Evolutionary conservation across 768 basidiomycete species (phyloP).

Genomic region (Boletus fagicola): DNA sequence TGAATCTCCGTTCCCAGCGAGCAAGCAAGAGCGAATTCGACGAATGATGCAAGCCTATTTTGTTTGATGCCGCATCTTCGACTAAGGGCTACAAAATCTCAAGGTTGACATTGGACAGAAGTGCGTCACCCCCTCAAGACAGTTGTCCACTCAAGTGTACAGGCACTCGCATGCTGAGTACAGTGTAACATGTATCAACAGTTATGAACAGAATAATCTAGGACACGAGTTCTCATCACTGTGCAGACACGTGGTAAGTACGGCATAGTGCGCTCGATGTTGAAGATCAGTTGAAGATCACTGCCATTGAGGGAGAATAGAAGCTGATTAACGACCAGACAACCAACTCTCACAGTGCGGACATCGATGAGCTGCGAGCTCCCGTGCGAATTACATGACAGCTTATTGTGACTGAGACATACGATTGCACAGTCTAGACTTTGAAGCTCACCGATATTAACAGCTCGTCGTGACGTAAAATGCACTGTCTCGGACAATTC

Average conservation of each 20-base stretch:
- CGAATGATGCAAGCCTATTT: slow-evolving; percentile 7
- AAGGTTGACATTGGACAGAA: background rate
- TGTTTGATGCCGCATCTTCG: slow-evolving; percentile 4
- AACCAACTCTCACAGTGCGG: slow-evolving; percentile 2
- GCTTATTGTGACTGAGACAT: background rate
- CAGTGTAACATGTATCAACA: background rate
- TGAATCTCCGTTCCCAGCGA: slow-evolving; percentile 22
- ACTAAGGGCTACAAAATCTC: background rate
- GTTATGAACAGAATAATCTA: background rate
- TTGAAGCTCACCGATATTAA: background rate
- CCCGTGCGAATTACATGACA: background rate
- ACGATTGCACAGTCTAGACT: background rate
- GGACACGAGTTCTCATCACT: slow-evolving; percentile 2
- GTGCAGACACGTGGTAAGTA: slow-evolving; percentile 13
- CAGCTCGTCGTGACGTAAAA: slow-evolving; percentile 21
- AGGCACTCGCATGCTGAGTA: background rate
- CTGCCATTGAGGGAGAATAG: slow-evolving; percentile 24
- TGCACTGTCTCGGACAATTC: slow-evolving; percentile 2
- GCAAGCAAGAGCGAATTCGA: slow-evolving; percentile 28
- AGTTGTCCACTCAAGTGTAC: background rate
- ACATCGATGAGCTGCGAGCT: slow-evolving; percentile 6
- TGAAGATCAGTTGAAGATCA: slow-evolving; percentile 33
- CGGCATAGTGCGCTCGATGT: slow-evolving; percentile 12
- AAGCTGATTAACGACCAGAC: slow-evolving; percentile 24
- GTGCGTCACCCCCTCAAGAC: background rate